Percentiles rank a stretch among this genome's conserved stretches.
Conservation (phyloP, 352 stramenopile species). For the Pythium dissotocum region DNA sequence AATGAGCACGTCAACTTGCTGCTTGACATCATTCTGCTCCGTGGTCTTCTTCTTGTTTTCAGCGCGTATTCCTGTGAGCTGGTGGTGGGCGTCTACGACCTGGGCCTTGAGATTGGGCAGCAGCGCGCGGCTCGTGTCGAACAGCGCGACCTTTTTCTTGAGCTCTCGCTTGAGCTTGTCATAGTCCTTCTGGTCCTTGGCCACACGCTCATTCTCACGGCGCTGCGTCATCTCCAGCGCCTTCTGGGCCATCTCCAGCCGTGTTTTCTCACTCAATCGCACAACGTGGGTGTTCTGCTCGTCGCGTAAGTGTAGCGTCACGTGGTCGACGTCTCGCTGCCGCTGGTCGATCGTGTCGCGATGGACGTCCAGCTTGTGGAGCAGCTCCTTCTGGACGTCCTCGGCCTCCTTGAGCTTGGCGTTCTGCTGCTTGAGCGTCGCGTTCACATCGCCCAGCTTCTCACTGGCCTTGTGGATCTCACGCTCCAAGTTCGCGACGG, state of each 20-base stretch:
- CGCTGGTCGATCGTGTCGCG: constrained; percentile 90
- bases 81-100: constrained; percentile 77
- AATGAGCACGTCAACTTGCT: constrained; percentile 92
- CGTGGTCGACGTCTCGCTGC: constrained; percentile 89
- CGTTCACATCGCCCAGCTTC: constrained; percentile 39
- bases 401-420: constrained; percentile 72
- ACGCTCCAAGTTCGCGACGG: constrained; percentile 61
- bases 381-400: constrained; percentile 75
- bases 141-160: constrained; percentile 85
- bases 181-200: constrained; percentile 75
- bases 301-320: constrained; percentile 84
- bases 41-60: constrained; percentile 77
- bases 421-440: constrained; percentile 40
- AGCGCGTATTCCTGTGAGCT: constrained; percentile 47
- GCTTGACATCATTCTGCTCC: constrained; percentile 79
- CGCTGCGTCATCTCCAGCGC: constrained; percentile 48
- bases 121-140: constrained; percentile 71
- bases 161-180: constrained; percentile 85
- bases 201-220: constrained; percentile 66
- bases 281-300: constrained; percentile 83
- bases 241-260: constrained; percentile 65
- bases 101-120: constrained; percentile 81
- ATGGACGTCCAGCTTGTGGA: constrained; percentile 88
- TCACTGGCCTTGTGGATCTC: constrained; percentile 63
- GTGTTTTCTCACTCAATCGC: constrained; percentile 67